phyloP scores from a whole-genome alignment of 2,329 filamentous ascomycete species.

The Fusarium sp. region DNA sequence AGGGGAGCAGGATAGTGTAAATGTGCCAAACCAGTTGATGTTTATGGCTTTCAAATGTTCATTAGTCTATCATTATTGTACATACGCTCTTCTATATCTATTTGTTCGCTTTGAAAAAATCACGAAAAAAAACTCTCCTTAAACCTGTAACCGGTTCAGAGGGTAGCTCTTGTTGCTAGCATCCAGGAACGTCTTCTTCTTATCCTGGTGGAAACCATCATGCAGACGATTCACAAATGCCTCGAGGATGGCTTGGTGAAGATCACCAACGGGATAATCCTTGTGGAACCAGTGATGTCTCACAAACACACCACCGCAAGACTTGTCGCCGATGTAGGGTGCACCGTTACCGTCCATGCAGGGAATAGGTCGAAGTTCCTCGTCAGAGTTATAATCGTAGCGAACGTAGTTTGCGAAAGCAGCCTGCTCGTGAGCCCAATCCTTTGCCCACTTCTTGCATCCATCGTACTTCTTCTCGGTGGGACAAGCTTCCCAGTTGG shows the following conservation, averaged over 20 bases:
- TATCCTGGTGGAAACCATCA: slow-evolving; percentile 23
- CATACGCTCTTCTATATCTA: not conserved
- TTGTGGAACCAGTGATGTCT: slow-evolving; percentile 41
- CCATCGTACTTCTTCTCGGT: slow-evolving; percentile 23
- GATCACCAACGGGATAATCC: slow-evolving; percentile 23
- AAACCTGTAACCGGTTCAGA: slow-evolving; percentile 5
- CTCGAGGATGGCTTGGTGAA: slow-evolving; percentile 31
- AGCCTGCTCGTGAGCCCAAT: slow-evolving; percentile 43
- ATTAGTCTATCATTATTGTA: slow-evolving; percentile 5
- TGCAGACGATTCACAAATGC: slow-evolving; percentile 29
- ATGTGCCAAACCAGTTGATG: not conserved
- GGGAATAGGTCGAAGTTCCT: slow-evolving; percentile 31
- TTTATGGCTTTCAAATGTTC: not conserved
- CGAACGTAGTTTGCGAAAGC: slow-evolving; percentile 39
- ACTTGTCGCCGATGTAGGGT: slow-evolving; percentile 31
- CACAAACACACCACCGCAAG: slow-evolving; percentile 37
- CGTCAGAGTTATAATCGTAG: slow-evolving; percentile 37
- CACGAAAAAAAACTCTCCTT: not conserved
- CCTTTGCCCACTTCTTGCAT: slow-evolving; percentile 34
- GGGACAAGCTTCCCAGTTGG: slow-evolving; percentile 31
- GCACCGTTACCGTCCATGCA: slow-evolving; percentile 39
- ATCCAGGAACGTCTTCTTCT: slow-evolving; percentile 25
- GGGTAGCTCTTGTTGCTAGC: slow-evolving; percentile 24
- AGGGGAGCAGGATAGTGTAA: not conserved
- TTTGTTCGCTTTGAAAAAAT: not conserved